A percentile compares a stretch with the other conserved stretches of the same genome.
These are phyloP conservation scores for Luffa acutangula DNA, from an alignment of 306 rosid genomes.

Conservation along the genomic window DNA sequence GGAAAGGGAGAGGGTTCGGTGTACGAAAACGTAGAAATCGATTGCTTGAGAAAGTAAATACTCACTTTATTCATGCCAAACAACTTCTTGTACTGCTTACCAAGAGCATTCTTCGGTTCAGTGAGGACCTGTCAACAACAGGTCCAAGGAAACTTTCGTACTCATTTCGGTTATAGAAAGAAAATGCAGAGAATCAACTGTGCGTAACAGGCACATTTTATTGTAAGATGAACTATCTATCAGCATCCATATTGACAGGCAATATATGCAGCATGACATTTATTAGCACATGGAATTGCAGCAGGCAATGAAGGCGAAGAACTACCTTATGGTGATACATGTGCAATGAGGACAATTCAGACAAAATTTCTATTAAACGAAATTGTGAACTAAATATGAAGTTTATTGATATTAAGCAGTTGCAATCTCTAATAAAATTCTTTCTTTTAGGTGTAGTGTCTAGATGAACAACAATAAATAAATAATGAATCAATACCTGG, in stretches of 20 bases:
- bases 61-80: constrained; percentile 87
- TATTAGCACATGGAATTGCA: neutral
- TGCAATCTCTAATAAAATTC: neutral
- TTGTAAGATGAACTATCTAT: neutral
- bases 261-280: neutral
- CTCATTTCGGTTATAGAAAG: neutral
- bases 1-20: neutral
- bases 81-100: constrained; percentile 88
- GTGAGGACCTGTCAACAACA: constrained; percentile 54
- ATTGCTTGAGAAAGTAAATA: constrained; percentile 1
- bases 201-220: neutral
- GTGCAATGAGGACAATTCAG: neutral
- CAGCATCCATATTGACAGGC: neutral
- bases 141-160: constrained; percentile 8
- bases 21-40: neutral
- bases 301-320: neutral
- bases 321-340: neutral
- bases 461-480: neutral
- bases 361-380: neutral
- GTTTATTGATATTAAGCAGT: neutral
- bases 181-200: neutral
- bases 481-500: constrained; percentile 40
- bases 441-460: neutral
- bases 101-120: constrained; percentile 90
- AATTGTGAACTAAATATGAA: neutral